Conservation (phyloP, 164 flowering plant genomes). For the Annona cherimola region DNA sequence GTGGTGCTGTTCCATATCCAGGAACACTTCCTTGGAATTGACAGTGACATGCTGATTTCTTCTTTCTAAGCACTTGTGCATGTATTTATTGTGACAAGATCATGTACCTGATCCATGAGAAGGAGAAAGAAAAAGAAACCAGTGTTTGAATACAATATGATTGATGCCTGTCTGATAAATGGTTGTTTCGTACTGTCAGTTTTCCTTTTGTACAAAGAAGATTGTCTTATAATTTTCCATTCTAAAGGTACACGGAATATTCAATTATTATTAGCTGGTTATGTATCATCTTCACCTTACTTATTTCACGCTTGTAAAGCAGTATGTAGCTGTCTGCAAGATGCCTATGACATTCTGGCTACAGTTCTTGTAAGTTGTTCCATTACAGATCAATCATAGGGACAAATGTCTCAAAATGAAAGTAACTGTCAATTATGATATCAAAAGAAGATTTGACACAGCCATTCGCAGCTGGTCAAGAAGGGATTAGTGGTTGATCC, state of each 20-base stretch:
- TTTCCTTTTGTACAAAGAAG: neutral
- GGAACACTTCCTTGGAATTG: slow-evolving; percentile 68
- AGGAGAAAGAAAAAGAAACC: neutral
- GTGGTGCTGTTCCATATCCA: slow-evolving; percentile 58
- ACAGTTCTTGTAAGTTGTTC: neutral
- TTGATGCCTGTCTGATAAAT: too few relatives aligned
- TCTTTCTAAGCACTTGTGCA: neutral
- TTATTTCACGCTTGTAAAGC: neutral
- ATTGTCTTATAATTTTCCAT: neutral
- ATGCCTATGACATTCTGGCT: neutral
- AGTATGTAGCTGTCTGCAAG: neutral
- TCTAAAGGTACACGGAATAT: neutral
- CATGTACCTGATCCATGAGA: neutral
- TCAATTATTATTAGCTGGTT: neutral
- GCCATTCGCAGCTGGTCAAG: too few relatives aligned
- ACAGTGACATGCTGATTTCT: neutral
- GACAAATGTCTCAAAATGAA: too few relatives aligned
- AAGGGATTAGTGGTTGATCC: neutral
- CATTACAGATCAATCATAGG: neutral
- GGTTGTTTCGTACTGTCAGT: too few relatives aligned
- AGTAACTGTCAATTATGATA: too few relatives aligned
- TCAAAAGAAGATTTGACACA: too few relatives aligned
- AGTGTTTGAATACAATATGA: too few relatives aligned
- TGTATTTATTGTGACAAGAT: neutral
- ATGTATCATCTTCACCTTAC: neutral